phyloP scores from a whole-genome alignment of 495 filamentous ascomycete genomes.

The Aspergillus sclerotioniger region DNA sequence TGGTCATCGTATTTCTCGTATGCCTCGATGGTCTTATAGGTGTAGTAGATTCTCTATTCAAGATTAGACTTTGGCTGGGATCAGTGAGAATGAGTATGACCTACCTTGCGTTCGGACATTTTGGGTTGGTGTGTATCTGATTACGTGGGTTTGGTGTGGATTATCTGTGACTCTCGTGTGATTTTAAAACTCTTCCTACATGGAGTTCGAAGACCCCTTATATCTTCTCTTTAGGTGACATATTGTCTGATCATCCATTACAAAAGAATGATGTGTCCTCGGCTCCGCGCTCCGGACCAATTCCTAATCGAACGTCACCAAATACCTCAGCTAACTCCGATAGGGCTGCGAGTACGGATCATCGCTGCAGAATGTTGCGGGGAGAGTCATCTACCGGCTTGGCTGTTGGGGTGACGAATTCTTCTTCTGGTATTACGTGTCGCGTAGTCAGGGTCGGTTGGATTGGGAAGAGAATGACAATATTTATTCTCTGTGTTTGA shows the following conservation, averaged over 20 bases:
- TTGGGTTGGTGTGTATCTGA: neutral
- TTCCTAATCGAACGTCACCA: neutral
- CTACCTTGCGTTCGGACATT: neutral
- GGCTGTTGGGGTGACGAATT: neutral
- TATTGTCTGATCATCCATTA: neutral
- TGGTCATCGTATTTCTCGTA: neutral
- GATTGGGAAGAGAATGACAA: neutral
- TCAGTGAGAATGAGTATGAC: neutral
- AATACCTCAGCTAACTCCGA: neutral
- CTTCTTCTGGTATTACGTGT: neutral
- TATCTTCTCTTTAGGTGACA: no score
- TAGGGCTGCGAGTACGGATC: neutral
- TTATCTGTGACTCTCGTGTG: neutral
- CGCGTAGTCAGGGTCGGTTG: neutral
- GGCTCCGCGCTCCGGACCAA: neutral
- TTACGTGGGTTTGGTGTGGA: neutral
- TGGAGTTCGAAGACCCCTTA: neutral
- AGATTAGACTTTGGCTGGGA: neutral
- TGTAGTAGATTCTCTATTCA: slow-evolving; percentile 6
- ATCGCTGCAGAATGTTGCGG: neutral
- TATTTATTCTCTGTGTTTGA: neutral
- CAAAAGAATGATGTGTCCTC: neutral
- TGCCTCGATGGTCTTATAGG: slow-evolving; percentile 1
- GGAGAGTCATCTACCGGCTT: neutral
- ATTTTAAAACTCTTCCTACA: neutral